Conservation (phyloP, 2,329 filamentous ascomycete species). For the Calonectria leucothoes region DNA sequence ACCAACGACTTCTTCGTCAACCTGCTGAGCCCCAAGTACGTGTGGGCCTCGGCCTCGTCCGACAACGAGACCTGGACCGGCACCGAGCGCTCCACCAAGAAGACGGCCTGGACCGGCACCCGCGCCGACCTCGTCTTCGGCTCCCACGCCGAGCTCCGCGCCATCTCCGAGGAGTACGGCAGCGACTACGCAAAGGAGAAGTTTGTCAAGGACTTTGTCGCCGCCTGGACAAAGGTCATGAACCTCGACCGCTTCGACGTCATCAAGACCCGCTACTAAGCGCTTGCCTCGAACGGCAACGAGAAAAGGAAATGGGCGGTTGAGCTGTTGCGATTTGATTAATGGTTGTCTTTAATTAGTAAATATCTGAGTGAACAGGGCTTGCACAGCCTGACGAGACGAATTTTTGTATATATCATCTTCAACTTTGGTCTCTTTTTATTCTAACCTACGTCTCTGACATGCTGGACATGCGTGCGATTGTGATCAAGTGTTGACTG, state of each 20-base stretch:
- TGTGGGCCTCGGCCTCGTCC: slow-evolving; percentile 64
- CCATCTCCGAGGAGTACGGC: slow-evolving; percentile 77
- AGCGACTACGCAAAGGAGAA: slow-evolving; percentile 68
- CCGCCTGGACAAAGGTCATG: slow-evolving; percentile 80
- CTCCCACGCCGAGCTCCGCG: slow-evolving; percentile 79
- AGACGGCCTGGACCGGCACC: slow-evolving; percentile 57
- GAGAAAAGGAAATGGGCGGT: no score
- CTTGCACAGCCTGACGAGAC: neutral
- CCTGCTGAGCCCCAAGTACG: slow-evolving; percentile 71
- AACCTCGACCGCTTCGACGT: slow-evolving; percentile 77
- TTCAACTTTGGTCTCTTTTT: neutral
- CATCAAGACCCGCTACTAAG: neutral
- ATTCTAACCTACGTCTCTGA: neutral
- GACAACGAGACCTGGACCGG: slow-evolving; percentile 65
- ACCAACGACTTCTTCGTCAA: slow-evolving; percentile 88
- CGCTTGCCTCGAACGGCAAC: no score
- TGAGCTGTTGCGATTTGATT: no score
- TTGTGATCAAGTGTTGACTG: no score
- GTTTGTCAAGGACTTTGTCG: slow-evolving; percentile 78
- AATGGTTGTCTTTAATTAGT: neutral
- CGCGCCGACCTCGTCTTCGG: slow-evolving; percentile 79
- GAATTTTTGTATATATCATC: neutral
- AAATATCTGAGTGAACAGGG: neutral
- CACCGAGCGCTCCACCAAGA: neutral
- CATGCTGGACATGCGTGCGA: no score